Conservation (phyloP, 2,329 filamentous ascomycete species). For the Elsinoe ampelina region DNA sequence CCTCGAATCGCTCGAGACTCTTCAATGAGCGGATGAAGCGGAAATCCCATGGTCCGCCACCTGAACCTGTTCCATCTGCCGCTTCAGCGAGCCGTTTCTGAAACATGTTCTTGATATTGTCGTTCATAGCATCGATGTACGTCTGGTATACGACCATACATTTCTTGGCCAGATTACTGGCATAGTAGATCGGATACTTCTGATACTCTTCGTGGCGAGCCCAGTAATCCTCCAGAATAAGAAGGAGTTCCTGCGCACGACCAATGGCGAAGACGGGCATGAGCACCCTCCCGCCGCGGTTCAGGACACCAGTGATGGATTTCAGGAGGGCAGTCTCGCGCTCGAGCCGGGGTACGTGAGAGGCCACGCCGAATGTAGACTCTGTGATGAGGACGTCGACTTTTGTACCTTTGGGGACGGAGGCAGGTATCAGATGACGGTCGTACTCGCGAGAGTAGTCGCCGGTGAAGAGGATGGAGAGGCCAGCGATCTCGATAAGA, state of each 20-base stretch:
- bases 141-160: conserved; percentile 99
- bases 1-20: conserved; percentile 89
- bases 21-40: conserved; percentile 87
- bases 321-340: conserved; percentile 93
- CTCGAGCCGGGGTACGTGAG: conserved; percentile 81
- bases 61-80: conserved; percentile 52
- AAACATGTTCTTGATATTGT: conserved; percentile 96
- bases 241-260: conserved; percentile 80
- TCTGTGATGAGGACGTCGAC: conserved; percentile 96
- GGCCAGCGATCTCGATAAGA: conserved; percentile 87
- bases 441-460: conserved; percentile 96
- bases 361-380: conserved; percentile 92
- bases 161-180: conserved; percentile 84
- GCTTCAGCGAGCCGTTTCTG: conserved; percentile 83
- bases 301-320: conserved; percentile 80
- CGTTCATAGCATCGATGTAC: conserved; percentile 97
- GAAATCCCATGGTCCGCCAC: conserved; percentile 93
- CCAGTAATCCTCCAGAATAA: conserved; percentile 98
- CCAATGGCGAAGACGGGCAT: conserved; percentile 95
- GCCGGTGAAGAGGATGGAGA: conserved; percentile 95
- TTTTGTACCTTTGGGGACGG: conserved; percentile 79
- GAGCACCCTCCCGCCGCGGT: conserved; percentile 81
- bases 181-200: conserved; percentile 92
- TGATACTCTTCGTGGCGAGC: conserved; percentile 78
- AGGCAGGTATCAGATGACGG: conserved; percentile 85